Conservation (phyloP, 2,329 filamentous ascomycete species). For the Volutella citrinella region DNA sequence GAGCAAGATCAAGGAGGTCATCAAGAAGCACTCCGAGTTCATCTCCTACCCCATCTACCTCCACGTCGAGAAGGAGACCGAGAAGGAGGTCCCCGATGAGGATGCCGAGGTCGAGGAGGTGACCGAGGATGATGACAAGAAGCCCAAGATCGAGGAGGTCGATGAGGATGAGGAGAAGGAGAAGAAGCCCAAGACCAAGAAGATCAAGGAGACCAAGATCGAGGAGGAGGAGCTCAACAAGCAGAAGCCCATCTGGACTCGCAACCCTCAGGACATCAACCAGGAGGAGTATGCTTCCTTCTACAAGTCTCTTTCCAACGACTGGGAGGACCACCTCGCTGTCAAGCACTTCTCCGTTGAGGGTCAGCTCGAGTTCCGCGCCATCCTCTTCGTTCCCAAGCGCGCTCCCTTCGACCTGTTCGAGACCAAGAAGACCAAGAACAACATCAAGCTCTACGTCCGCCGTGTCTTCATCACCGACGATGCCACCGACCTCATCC, state of each 20-base stretch:
- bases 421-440: constrained; percentile 99
- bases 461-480: constrained; percentile 99
- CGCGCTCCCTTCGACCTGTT: constrained; percentile 99
- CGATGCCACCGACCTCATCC: constrained; percentile 97
- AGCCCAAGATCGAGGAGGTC: constrained; percentile 92
- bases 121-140: constrained; percentile 76
- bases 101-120: constrained; percentile 73
- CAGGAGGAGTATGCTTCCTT: constrained; percentile 97
- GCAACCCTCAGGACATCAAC: constrained; percentile 93
- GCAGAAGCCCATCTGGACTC: constrained; percentile 99
- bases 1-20: constrained; percentile 99
- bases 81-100: constrained; percentile 98
- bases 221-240: constrained; percentile 99
- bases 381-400: constrained; percentile 99
- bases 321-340: constrained; percentile 98
- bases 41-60: constrained; percentile 99
- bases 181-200: constrained; percentile 98
- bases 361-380: constrained; percentile 99
- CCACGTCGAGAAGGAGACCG: constrained; percentile 97
- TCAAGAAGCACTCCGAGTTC: constrained; percentile 99
- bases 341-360: constrained; percentile 99
- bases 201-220: constrained; percentile 96
- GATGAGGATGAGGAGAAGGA: constrained; percentile 82
- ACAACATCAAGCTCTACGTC: constrained; percentile 99
- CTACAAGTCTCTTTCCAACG: constrained; percentile 99